phyloP scores from a whole-genome alignment of 495 filamentous ascomycete species.

The Collariella sp. region DNA sequence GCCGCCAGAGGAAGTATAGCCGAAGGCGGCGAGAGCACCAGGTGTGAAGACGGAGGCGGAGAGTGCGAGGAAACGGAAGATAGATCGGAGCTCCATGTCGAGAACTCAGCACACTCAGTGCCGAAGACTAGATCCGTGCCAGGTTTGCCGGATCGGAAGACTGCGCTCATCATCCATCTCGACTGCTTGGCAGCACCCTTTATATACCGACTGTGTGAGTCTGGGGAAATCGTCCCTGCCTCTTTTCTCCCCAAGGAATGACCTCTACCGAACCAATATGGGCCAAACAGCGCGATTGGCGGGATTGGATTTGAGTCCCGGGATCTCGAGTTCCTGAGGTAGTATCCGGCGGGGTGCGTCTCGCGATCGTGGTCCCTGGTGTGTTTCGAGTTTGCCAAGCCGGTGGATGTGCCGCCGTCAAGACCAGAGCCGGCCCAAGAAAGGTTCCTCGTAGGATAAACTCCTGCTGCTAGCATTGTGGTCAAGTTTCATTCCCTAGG shows the following conservation, averaged over 20 bases:
- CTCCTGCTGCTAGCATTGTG: no score
- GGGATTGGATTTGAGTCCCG: constrained; percentile 14
- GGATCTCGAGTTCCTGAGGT: constrained; percentile 8
- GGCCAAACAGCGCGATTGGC: constrained; percentile 16
- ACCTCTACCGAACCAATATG: neutral
- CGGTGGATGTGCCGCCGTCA: constrained; percentile 9
- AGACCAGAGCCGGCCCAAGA: no score
- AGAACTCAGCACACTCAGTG: neutral
- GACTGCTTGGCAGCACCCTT: neutral
- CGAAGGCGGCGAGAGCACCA: constrained; percentile 33
- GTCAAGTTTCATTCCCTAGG: no score
- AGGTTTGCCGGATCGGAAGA: neutral
- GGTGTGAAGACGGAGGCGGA: constrained; percentile 28
- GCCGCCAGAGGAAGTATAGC: constrained; percentile 34
- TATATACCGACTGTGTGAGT: neutral
- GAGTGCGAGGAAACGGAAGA: constrained; percentile 19
- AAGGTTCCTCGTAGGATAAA: no score
- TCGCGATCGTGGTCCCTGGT: neutral
- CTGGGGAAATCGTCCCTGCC: neutral
- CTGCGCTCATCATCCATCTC: neutral
- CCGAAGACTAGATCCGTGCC: neutral
- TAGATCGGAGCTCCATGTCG: constrained; percentile 16
- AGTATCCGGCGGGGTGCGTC: constrained; percentile 12
- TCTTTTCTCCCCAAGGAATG: neutral
- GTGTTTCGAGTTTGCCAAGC: constrained; percentile 21